Evolutionary conservation across 495 filamentous ascomycete species (phyloP).

Genomic region (Clavariopsis aquatica): DNA sequence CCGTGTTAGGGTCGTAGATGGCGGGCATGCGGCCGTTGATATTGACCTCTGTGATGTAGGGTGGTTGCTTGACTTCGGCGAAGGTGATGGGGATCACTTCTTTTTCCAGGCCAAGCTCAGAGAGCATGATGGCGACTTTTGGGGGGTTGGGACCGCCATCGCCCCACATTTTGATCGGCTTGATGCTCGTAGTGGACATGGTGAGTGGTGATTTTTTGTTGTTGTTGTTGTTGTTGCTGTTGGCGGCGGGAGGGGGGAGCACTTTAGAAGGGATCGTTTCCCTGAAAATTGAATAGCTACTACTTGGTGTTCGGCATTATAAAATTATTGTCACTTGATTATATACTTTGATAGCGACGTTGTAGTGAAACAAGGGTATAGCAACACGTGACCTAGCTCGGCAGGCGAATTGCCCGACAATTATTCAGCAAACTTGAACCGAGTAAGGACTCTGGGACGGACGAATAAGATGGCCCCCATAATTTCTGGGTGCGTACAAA

Average conservation of each 20-base stretch:
- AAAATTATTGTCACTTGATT: background rate
- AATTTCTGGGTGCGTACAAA: too few species aligned
- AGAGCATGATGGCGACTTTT: constrained; percentile 65
- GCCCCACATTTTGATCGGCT: constrained; percentile 51
- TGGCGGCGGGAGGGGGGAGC: background rate
- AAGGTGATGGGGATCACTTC: constrained; percentile 49
- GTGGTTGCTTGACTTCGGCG: constrained; percentile 57
- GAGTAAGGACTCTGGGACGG: background rate
- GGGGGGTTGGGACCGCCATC: constrained; percentile 58
- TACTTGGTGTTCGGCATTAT: too few species aligned
- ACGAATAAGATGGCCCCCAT: background rate
- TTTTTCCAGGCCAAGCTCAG: constrained; percentile 64
- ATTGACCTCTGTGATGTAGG: constrained; percentile 58
- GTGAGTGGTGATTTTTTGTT: background rate
- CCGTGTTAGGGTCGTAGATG: constrained; percentile 69
- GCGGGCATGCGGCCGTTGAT: constrained; percentile 70
- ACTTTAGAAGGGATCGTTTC: background rate
- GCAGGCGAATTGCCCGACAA: background rate
- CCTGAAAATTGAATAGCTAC: background rate
- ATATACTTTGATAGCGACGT: background rate
- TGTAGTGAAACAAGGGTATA: background rate
- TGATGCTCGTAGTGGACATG: constrained; percentile 45
- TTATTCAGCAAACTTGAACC: background rate
- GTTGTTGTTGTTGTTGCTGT: background rate
- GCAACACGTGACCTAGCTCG: too few species aligned